These are phyloP conservation scores for Hymenoscyphus linearis DNA, from an alignment of 2,329 filamentous ascomycete species.

Conservation along the genomic window DNA sequence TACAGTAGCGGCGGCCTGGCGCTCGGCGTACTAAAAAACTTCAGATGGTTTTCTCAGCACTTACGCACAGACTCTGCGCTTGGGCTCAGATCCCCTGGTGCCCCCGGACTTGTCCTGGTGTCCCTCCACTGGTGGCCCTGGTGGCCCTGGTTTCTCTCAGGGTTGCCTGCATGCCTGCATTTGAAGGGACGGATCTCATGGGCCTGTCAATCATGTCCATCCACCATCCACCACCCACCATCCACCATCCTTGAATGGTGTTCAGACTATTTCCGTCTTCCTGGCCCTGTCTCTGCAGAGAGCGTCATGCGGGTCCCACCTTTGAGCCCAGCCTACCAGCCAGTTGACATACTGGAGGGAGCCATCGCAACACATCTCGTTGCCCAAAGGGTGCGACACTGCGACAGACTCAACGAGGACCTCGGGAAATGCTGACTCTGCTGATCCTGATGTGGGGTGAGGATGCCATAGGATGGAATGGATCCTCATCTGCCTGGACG, in stretches of 20 bases:
- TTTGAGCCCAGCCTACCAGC: neutral
- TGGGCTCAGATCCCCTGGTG: too few relatives aligned
- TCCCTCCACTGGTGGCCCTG: neutral
- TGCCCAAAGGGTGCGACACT: neutral
- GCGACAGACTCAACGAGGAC: neutral
- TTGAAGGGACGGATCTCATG: slow-evolving; percentile 2
- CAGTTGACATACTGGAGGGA: too few relatives aligned
- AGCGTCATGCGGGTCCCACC: slow-evolving; percentile 1
- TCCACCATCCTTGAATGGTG: neutral
- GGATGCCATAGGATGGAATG: neutral
- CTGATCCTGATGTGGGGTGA: neutral
- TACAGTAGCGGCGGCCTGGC: neutral
- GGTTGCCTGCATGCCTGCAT: neutral
- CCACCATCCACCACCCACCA: too few relatives aligned
- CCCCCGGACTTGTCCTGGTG: neutral
- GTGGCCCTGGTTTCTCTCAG: neutral
- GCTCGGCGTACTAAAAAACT: neutral
- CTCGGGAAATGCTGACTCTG: neutral
- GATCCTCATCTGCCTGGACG: neutral
- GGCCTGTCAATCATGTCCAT: neutral
- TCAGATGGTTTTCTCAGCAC: neutral
- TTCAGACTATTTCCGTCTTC: slow-evolving; percentile 10
- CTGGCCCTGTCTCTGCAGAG: slow-evolving; percentile 7
- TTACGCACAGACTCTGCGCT: neutral
- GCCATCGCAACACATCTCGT: neutral